Evolutionary conservation across 1,284 basidiomycete genomes (phyloP).

Genomic region (Pseudozyma flocculosa): DNA sequence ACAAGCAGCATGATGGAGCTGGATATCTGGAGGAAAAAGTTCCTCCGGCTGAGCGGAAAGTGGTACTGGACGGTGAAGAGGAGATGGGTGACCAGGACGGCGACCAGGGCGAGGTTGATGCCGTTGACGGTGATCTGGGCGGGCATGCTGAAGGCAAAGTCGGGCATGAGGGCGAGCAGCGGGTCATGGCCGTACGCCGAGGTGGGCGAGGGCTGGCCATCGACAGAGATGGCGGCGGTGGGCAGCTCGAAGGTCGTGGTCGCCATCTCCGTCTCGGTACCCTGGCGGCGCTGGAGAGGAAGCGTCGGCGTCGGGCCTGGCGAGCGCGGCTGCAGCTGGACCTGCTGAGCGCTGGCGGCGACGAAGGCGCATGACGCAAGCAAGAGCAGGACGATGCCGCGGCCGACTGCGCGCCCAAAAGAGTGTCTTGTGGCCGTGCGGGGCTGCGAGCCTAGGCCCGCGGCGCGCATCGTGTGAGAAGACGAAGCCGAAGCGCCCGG

Average conservation of each 20-base stretch:
- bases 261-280: neutral
- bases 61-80: slow-evolving; percentile 95
- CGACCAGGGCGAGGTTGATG: slow-evolving; percentile 80
- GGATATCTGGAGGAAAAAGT: slow-evolving; percentile 83
- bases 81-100: slow-evolving; percentile 86
- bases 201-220: slow-evolving; percentile 39
- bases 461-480: no score
- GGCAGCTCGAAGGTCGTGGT: slow-evolving; percentile 22
- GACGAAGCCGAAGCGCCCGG: no score
- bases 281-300: neutral
- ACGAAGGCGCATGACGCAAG: no score
- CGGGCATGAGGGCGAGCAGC: slow-evolving; percentile 45
- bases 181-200: slow-evolving; percentile 15
- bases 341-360: no score
- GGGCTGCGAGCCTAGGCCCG: no score
- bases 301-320: no score
- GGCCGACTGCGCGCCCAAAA: no score
- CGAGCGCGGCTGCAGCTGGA: no score
- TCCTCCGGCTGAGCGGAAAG: slow-evolving; percentile 85
- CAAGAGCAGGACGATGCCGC: no score
- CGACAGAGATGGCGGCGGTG: slow-evolving; percentile 27
- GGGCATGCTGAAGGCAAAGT: slow-evolving; percentile 75
- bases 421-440: no score
- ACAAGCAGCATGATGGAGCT: slow-evolving; percentile 75
- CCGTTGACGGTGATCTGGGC: slow-evolving; percentile 86